These are phyloP conservation scores for Candida albicans DNA, from an alignment of 1,139 yeast genomes.

Conservation along the genomic window DNA sequence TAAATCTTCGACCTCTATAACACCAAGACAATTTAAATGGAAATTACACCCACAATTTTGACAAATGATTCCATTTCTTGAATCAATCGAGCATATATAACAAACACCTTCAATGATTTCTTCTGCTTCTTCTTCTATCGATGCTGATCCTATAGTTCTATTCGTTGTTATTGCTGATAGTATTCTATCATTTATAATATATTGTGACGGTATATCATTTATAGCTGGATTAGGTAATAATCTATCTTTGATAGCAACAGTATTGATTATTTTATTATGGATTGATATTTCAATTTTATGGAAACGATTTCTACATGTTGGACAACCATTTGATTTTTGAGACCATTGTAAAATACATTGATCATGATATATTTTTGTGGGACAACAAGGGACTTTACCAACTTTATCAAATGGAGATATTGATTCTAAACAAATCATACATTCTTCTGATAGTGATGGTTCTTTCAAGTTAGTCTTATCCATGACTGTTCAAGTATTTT, in stretches of 20 bases:
- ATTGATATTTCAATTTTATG: conserved; percentile 25
- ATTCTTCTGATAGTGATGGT: conserved; percentile 27
- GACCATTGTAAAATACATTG: conserved; percentile 50
- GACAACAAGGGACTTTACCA: conserved; percentile 41
- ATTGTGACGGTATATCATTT: conserved; percentile 42
- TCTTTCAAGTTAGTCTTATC: background rate
- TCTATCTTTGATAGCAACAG: conserved; percentile 31
- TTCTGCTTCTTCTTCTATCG: conserved; percentile 2
- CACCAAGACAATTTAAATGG: conserved; percentile 35
- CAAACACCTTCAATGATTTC: conserved; percentile 22
- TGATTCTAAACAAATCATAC: conserved; percentile 52
- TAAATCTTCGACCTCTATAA: conserved; percentile 14
- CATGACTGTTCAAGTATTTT: background rate
- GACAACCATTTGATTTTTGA: conserved; percentile 51
- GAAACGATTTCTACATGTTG: conserved; percentile 48
- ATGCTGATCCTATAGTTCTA: conserved; percentile 2
- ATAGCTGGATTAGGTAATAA: conserved; percentile 38
- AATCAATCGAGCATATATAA: conserved; percentile 27
- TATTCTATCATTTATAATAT: conserved; percentile 18
- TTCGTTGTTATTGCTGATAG: background rate
- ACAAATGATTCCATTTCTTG: conserved; percentile 22
- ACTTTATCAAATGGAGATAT: conserved; percentile 21
- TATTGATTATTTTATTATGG: conserved; percentile 11
- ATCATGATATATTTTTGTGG: conserved; percentile 44
- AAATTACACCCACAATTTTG: conserved; percentile 34